Evolutionary conservation across 2,329 filamentous ascomycete species (phyloP).

Genomic region (Diaporthe sp.): DNA sequence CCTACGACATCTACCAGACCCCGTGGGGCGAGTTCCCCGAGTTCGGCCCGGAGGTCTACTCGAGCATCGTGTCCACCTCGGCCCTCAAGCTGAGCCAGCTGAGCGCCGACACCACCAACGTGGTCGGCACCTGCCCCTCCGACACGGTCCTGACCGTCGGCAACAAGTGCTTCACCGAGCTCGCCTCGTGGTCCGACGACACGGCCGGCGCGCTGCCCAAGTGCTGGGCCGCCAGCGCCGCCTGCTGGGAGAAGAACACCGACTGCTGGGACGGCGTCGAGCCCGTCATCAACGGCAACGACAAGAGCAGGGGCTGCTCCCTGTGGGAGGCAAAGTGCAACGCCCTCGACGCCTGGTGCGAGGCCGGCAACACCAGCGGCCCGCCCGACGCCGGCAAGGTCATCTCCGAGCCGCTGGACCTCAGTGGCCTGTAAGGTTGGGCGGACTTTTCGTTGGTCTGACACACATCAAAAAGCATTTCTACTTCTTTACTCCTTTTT

Average conservation of each 20-base stretch:
- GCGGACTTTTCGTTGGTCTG: background rate
- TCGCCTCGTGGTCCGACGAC: constrained; percentile 23
- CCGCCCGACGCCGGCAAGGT: constrained; percentile 20
- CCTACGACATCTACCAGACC: constrained; percentile 27
- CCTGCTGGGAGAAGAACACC: constrained; percentile 28
- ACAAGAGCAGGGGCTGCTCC: constrained; percentile 27
- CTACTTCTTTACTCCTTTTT: constrained; percentile 22
- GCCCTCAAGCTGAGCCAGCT: constrained; percentile 14
- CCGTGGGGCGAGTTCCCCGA: constrained; percentile 30
- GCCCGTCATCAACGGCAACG: constrained; percentile 34
- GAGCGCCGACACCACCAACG: background rate
- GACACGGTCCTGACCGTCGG: constrained; percentile 23
- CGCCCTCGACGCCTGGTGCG: constrained; percentile 29
- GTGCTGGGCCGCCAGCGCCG: constrained; percentile 29
- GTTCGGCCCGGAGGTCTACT: constrained; percentile 26
- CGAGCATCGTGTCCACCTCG: background rate
- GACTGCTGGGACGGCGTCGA: constrained; percentile 29
- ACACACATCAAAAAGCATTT: background rate
- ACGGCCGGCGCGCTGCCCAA: constrained; percentile 16
- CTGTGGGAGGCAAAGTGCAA: constrained; percentile 31
- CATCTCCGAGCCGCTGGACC: constrained; percentile 21
- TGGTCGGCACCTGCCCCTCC: constrained; percentile 9
- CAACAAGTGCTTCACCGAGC: constrained; percentile 32
- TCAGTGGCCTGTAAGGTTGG: constrained; percentile 22
- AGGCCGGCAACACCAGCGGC: constrained; percentile 23